Evolutionary conservation across 2,329 filamentous ascomycete species (phyloP).

Genomic region (Lasiodiplodia citricola): DNA sequence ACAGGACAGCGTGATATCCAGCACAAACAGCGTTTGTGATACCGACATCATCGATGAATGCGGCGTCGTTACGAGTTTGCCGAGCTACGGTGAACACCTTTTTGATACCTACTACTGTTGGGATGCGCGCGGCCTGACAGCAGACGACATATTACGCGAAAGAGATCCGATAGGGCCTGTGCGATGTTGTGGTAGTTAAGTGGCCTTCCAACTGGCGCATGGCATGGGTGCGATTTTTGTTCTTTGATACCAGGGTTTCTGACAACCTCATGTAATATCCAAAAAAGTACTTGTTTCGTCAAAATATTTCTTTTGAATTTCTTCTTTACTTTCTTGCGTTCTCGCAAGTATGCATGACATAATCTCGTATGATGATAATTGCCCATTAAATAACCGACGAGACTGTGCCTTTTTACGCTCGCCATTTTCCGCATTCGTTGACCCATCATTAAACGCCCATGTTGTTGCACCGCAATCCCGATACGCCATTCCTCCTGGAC

Average conservation of each 20-base stretch:
- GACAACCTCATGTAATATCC: background rate
- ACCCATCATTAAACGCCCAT: constrained; percentile 10
- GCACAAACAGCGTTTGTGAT: background rate
- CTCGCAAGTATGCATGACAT: background rate
- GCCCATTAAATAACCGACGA: constrained; percentile 2
- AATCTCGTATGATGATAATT: background rate
- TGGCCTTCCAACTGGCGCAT: background rate
- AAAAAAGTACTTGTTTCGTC: background rate
- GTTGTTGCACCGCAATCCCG: background rate
- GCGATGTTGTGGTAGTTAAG: background rate
- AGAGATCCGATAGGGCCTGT: background rate
- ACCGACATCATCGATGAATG: background rate
- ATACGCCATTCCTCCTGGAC: background rate
- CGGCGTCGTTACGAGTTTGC: background rate
- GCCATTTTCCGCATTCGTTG: constrained; percentile 14
- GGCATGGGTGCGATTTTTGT: background rate
- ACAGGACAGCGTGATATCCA: background rate
- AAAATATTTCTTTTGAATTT: background rate
- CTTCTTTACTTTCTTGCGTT: background rate
- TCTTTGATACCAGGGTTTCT: background rate
- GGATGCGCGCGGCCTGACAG: background rate
- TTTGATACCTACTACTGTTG: background rate
- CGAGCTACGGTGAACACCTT: background rate
- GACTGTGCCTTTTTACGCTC: constrained; percentile 7
- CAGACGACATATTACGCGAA: background rate